Evolutionary conservation across 257 asterid genomes (phyloP), one percentile per base, ranked within the genome.

Genomic region (Solanum infundibuliforme): DNA sequence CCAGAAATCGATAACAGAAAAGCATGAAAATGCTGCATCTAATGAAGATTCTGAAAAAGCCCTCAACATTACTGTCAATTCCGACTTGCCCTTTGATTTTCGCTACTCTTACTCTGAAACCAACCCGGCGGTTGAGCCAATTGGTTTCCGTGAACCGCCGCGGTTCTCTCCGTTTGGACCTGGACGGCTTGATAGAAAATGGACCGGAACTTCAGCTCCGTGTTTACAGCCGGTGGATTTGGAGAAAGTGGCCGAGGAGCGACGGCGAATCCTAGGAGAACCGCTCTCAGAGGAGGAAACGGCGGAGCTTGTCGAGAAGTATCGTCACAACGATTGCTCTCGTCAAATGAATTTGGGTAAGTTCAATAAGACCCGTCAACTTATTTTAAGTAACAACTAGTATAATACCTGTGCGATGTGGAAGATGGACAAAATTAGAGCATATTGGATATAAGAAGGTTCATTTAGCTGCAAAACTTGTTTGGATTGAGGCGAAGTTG

Each of bases 271-370:
- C 88, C 89, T 95, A 2, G 99, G 98, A 41, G 93, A 94, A 52
- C 93, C 97, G 18, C 91, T 96, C 41, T 86, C 94, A 2, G 95
- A 94, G 32, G 95, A 91, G 82, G 99, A 96, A 91, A 86, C 93
- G 46, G 91, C 91, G 36, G 94, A 93, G 92, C 94, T 96, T 1
- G 97, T 96, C n/a, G 99, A 96, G 86, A 94, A 93, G 92, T 95
- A 92, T 86, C 93, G 99, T 46, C 96, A 96, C 89, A 92, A 32
- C 83, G 90, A 92, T 90, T 95, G 98, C 88, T 90, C 98, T 58
- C 93, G 99, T 73, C 98, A 96, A 89, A 95, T 96, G 84, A 96
- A 94, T 91, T 89, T 96, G 90, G 99, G 99, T 96, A 89, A 77
- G 29, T 36, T 43, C 79, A 32, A 23, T n/a, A 1, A n/a, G 6